Evolutionary conservation across 345 rosid species (phyloP), one percentile per base, ranked within the genome.

Genomic region (Cochlearia excelsa): DNA sequence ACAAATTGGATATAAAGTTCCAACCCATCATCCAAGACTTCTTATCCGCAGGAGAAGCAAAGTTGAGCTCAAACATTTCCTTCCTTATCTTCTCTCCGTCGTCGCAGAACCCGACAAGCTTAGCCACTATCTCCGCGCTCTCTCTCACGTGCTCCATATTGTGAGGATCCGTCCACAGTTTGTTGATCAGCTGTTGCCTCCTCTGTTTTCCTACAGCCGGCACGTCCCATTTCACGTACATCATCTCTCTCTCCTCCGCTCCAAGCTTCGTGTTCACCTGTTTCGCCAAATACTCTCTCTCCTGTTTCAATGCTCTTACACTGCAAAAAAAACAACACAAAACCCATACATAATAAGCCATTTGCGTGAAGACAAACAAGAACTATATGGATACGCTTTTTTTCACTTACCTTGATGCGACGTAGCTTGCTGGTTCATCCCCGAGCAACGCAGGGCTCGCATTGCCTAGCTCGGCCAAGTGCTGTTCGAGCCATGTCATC

Each of bases 371-470:
- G 23, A 16, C 23, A 16, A 16, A 16, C 23, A 16, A 16, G 23
- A 16, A 16, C 23, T 16, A 16, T 16, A 16, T 16, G 23, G 23
- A 16, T 16, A 16, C 23, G 23, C 23, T 16, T 16, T 16, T 16
- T 16, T 52, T 30, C 16, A 47, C 35, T 48, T 9, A 90, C 97
- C 96, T 84, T 58, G 92, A 80, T 59, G 98, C 81, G 10, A 92
- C 93, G 9, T 84, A 80, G 65, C 86, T 74, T 30, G 98, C 96
- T 30, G 98, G 98, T 9, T 88, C 96, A 43, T 92, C 98, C 1
- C 96, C 87, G 58, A 92, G 67, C 42, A 92, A 78, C 44, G 98
- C 95, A 0, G 95, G 95, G 76, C 98, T 92, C 16, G 98, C 98
- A 58, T 92, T 92, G 54, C 98, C 98, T 7, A 92, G 83, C 74